phyloP scores from a whole-genome alignment of 2,329 filamentous ascomycete genomes.

The Blumeria graminis region DNA sequence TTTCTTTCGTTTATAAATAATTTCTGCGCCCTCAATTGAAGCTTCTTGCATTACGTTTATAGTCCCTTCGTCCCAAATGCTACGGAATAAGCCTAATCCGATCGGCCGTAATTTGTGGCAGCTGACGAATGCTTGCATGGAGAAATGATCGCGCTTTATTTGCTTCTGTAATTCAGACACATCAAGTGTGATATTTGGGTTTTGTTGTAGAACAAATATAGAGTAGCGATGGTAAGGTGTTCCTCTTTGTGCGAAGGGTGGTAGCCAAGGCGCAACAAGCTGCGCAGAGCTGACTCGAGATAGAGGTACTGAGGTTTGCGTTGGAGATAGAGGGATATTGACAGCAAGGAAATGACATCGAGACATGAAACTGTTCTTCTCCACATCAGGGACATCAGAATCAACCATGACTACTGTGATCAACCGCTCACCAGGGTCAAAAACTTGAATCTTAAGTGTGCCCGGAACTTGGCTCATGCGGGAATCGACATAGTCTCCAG shows the following conservation, averaged over 20 bases:
- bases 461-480: slow-evolving; percentile 48
- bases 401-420: slow-evolving; percentile 73
- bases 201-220: slow-evolving; percentile 64
- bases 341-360: slow-evolving; percentile 73
- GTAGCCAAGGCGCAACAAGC: slow-evolving; percentile 57
- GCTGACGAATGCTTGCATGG: slow-evolving; percentile 48
- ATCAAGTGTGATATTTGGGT: slow-evolving; percentile 28
- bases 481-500: slow-evolving; percentile 59
- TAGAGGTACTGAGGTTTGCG: slow-evolving; percentile 37
- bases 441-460: slow-evolving; percentile 61
- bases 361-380: slow-evolving; percentile 50
- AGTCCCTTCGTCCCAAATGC: slow-evolving; percentile 71
- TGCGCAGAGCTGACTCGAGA: slow-evolving; percentile 33
- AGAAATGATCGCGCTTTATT: slow-evolving; percentile 42
- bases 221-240: slow-evolving; percentile 74
- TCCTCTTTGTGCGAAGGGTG: slow-evolving; percentile 73
- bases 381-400: slow-evolving; percentile 64
- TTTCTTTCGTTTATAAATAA: slow-evolving; percentile 67
- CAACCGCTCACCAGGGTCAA: slow-evolving; percentile 57
- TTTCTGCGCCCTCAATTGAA: slow-evolving; percentile 47
- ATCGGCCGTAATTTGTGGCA: slow-evolving; percentile 47
- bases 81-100: slow-evolving; percentile 71
- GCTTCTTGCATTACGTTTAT: slow-evolving; percentile 67
- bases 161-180: slow-evolving; percentile 26
- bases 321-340: slow-evolving; percentile 41